These are phyloP conservation scores for Rhizoclosmatium sp. DNA, from an alignment of 192 early-diverging fungal species.

Conservation along the genomic window DNA sequence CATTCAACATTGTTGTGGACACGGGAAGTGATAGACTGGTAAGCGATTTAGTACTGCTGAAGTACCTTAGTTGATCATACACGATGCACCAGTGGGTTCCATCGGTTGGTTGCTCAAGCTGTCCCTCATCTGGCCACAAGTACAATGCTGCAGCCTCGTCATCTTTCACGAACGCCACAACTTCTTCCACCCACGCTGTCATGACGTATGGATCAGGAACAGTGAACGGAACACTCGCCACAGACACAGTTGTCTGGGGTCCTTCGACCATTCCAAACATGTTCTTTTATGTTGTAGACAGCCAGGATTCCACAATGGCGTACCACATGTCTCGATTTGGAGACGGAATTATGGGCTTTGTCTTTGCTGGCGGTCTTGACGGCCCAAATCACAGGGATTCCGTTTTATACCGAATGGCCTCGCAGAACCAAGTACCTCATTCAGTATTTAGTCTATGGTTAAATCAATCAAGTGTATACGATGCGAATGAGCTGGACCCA, in stretches of 20 bases:
- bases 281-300: slow-evolving; percentile 8
- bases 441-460: slow-evolving; percentile 20
- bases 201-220: slow-evolving; percentile 12
- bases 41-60: background rate
- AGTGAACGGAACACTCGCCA: background rate
- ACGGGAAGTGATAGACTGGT: slow-evolving; percentile 86
- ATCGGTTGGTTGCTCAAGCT: background rate
- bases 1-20: slow-evolving; percentile 88
- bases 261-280: background rate
- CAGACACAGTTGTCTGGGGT: slow-evolving; percentile 13
- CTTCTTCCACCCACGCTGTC: background rate
- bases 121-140: background rate
- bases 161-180: background rate
- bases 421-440: background rate
- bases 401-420: background rate
- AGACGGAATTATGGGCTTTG: slow-evolving; percentile 26
- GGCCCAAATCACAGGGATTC: background rate
- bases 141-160: background rate
- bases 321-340: background rate
- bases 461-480: slow-evolving; percentile 8
- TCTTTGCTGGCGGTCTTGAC: background rate
- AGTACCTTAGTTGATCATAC: too few species aligned
- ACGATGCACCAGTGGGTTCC: slow-evolving; percentile 55
- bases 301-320: background rate
- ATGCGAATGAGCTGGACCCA: background rate